Evolutionary conservation across 768 basidiomycete species (phyloP).

Genomic region (Pholiota microspora): DNA sequence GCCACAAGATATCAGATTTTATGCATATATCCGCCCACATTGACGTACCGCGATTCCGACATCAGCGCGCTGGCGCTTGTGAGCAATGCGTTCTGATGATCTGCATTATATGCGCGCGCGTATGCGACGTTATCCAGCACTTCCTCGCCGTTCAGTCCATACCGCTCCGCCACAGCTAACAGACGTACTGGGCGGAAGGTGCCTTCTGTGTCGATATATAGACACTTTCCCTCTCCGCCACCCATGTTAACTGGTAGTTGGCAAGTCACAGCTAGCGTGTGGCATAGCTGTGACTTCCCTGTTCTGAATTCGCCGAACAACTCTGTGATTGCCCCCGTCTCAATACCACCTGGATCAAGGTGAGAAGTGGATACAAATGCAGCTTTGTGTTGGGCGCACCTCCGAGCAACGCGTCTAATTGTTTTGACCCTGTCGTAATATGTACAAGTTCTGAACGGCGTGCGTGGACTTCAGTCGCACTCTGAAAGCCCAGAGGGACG

Average conservation of each 20-base stretch:
- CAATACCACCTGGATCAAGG: slow-evolving; percentile 72
- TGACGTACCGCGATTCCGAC: slow-evolving; percentile 88
- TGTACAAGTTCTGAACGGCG: slow-evolving; percentile 92
- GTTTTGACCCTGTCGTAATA: slow-evolving; percentile 96
- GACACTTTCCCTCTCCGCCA: slow-evolving; percentile 97
- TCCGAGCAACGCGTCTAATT: slow-evolving; percentile 92
- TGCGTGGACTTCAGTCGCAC: slow-evolving; percentile 96
- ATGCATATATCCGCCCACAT: neutral
- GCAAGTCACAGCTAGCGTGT: slow-evolving; percentile 97
- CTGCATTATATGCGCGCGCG: slow-evolving; percentile 97
- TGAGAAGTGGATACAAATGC: slow-evolving; percentile 12
- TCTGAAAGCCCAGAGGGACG: slow-evolving; percentile 95
- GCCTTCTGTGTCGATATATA: slow-evolving; percentile 99
- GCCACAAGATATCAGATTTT: neutral
- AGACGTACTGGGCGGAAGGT: slow-evolving; percentile 97
- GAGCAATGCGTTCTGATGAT: slow-evolving; percentile 90
- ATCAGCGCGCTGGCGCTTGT: slow-evolving; percentile 96
- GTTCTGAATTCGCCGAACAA: slow-evolving; percentile 98
- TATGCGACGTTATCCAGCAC: slow-evolving; percentile 98
- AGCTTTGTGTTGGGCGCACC: slow-evolving; percentile 43
- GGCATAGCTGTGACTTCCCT: slow-evolving; percentile 97
- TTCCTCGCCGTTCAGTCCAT: slow-evolving; percentile 96
- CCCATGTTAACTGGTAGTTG: slow-evolving; percentile 98
- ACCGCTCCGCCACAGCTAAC: slow-evolving; percentile 92
- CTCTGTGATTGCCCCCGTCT: slow-evolving; percentile 98